These are phyloP conservation scores for Leccinum pseudoinsigne DNA, from an alignment of 1,284 basidiomycete species.

Conservation along the genomic window DNA sequence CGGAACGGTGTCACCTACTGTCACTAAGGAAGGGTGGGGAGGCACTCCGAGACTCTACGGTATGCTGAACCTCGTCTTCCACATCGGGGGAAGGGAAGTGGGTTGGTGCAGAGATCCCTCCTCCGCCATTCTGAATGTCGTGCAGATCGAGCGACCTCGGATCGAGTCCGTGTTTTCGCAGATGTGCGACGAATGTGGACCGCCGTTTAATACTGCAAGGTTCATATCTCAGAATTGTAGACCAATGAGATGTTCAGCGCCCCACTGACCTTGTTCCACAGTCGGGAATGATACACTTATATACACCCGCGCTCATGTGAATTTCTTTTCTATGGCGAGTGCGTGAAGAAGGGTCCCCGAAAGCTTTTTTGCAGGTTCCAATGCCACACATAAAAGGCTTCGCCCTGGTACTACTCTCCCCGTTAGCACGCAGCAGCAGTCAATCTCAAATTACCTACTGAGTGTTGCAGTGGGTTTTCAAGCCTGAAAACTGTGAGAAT, in stretches of 20 bases:
- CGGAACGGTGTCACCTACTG: conserved; percentile 16
- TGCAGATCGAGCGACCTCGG: conserved; percentile 23
- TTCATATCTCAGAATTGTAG: conserved; percentile 6
- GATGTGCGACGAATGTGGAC: conserved; percentile 53
- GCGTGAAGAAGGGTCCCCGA: conserved; percentile 66
- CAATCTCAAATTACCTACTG: conserved; percentile 46
- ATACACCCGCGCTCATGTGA: conserved; percentile 43
- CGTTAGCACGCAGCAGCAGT: conserved; percentile 13
- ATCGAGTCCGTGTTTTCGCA: conserved; percentile 49
- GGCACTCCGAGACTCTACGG: conserved; percentile 10
- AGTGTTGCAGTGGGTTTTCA: conserved; percentile 58
- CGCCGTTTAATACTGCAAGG: conserved; percentile 57
- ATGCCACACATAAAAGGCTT: conserved; percentile 54
- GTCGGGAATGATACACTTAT: conserved; percentile 41
- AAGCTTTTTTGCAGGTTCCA: conserved; percentile 44
- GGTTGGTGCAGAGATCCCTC: not conserved
- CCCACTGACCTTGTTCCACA: conserved; percentile 50
- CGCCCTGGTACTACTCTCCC: conserved; percentile 42
- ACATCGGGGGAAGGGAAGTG: conserved; percentile 4
- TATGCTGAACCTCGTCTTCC: conserved; percentile 1
- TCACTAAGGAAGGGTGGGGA: conserved; percentile 8
- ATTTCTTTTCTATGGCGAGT: conserved; percentile 59
- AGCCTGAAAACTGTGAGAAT: conserved; percentile 54
- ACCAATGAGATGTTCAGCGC: not conserved
- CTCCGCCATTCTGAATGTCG: conserved; percentile 8